These are phyloP conservation scores for Anisodus tanguticus DNA, from an alignment of 257 asterid genomes.

Conservation along the genomic window DNA sequence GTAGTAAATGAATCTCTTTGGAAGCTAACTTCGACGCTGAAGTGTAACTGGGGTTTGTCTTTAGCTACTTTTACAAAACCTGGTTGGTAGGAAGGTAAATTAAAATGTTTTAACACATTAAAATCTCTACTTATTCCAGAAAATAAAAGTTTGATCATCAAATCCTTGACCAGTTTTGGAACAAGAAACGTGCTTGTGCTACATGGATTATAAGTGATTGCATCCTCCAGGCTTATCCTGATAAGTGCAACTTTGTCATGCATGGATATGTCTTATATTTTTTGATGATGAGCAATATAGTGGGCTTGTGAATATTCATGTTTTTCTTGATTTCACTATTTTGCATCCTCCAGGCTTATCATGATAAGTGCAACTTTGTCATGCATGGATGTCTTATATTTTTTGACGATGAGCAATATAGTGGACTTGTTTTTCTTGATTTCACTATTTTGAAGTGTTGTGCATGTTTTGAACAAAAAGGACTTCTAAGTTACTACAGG, in stretches of 20 bases:
- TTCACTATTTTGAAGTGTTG: not conserved
- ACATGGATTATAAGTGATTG: not conserved
- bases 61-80: not conserved
- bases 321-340: not conserved
- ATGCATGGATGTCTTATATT: not conserved
- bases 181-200: not conserved
- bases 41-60: not conserved
- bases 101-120: slow-evolving; percentile 8
- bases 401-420: not conserved
- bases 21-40: not conserved
- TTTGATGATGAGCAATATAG: not conserved
- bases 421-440: not conserved
- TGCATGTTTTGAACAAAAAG: not conserved
- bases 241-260: not conserved
- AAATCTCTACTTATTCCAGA: not conserved
- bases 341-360: not conserved
- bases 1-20: not conserved
- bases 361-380: not conserved
- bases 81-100: not conserved
- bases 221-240: slow-evolving; percentile 3
- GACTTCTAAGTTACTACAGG: not conserved
- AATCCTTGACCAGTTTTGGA: not conserved
- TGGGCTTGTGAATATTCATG: not conserved
- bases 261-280: not conserved
- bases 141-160: not conserved